phyloP scores from a whole-genome alignment of 164 flowering plant genomes.

The Saururus chinensis region DNA sequence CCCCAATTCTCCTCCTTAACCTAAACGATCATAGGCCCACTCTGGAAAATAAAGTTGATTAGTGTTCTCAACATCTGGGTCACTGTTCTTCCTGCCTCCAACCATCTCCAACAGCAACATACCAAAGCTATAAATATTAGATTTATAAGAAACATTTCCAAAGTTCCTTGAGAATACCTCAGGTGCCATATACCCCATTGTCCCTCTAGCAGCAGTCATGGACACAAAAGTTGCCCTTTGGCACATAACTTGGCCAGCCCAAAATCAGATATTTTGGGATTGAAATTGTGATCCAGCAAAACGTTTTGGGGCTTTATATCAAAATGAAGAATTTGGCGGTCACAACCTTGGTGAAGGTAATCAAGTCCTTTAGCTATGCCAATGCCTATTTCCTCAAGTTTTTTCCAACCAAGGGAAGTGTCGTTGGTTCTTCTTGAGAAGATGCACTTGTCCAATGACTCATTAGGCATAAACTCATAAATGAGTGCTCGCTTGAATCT shows the following conservation, averaged over 20 bases:
- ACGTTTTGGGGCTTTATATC: constrained; percentile 19
- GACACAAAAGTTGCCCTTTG: constrained; percentile 3
- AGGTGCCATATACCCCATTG: constrained; percentile 12
- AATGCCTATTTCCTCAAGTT: constrained; percentile 11
- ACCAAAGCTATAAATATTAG: constrained; percentile 22
- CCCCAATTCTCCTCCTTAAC: constrained; percentile 5
- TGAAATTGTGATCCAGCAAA: constrained; percentile 6
- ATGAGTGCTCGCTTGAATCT: constrained; percentile 7
- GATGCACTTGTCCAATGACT: constrained; percentile 17
- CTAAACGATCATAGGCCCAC: neutral
- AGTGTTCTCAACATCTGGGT: neutral
- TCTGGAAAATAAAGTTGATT: too few relatives aligned
- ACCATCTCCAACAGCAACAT: constrained; percentile 17
- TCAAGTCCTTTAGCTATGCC: constrained; percentile 20
- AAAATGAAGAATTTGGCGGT: constrained; percentile 16
- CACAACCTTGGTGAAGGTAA: constrained; percentile 23
- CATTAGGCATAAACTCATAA: constrained; percentile 24
- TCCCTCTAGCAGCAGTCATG: constrained; percentile 10
- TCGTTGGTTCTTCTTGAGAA: neutral
- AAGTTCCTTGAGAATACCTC: neutral
- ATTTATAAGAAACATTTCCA: constrained; percentile 7
- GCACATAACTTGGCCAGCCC: constrained; percentile 18
- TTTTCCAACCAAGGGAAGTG: constrained; percentile 1
- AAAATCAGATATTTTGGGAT: constrained; percentile 13
- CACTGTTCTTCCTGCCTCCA: neutral